phyloP scores from a whole-genome alignment of 805 yeast genomes.

The Komagataella populi region DNA sequence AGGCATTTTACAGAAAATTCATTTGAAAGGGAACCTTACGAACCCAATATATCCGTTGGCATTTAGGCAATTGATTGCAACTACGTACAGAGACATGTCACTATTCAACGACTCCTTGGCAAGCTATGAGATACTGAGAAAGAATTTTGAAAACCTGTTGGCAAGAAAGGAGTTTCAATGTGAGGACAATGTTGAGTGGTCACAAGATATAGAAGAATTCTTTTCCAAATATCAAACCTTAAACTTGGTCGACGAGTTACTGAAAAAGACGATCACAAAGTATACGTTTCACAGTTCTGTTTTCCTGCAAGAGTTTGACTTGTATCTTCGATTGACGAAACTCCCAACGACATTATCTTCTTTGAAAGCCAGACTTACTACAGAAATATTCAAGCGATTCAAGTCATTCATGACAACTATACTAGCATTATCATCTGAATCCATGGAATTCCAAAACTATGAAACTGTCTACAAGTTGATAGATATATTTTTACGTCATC shows the following conservation, averaged over 20 bases:
- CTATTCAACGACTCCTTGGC: conserved; percentile 46
- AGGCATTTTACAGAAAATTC: conserved; percentile 8
- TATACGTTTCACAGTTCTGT: not conserved
- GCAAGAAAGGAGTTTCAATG: not conserved
- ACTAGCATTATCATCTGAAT: conserved; percentile 9
- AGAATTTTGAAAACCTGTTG: not conserved
- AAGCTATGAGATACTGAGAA: not conserved
- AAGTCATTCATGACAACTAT: conserved; percentile 16
- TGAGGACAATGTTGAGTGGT: not conserved
- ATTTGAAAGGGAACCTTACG: conserved; percentile 4
- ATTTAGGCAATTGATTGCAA: conserved; percentile 17
- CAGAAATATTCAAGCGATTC: conserved; percentile 16
- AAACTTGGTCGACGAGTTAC: not conserved
- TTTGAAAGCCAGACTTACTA: conserved; percentile 14
- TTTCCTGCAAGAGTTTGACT: not conserved
- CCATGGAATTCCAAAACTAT: conserved; percentile 20
- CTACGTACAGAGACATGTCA: conserved; percentile 30
- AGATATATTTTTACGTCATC: conserved; percentile 21
- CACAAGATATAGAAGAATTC: not conserved
- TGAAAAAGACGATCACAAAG: not conserved
- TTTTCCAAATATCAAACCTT: not conserved
- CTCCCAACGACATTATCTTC: conserved; percentile 9
- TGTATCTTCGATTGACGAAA: conserved; percentile 9
- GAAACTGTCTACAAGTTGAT: conserved; percentile 29
- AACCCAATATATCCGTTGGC: conserved; percentile 5